Evolutionary conservation across 176 grass and related monocot genomes (phyloP).

Genomic region (Tuctoria greenei): DNA sequence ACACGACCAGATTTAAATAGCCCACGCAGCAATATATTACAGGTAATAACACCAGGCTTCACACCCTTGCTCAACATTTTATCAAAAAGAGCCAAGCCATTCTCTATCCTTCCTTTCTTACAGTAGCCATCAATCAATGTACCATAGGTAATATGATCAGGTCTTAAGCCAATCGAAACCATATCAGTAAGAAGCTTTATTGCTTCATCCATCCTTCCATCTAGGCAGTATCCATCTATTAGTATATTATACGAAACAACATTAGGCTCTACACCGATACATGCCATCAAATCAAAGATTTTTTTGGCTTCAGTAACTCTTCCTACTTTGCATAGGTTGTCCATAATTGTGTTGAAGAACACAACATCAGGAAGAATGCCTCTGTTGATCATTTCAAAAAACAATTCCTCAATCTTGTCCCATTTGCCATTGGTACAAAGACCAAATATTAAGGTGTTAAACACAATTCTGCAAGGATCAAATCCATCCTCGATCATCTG

Average conservation of each 20-base stretch:
- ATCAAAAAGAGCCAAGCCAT: background rate
- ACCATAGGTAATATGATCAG: background rate
- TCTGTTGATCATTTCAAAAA: constrained; percentile 18
- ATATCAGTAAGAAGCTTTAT: background rate
- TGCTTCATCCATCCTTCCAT: background rate
- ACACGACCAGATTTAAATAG: background rate
- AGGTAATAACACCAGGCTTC: background rate
- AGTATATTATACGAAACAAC: constrained; percentile 22
- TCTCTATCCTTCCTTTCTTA: background rate
- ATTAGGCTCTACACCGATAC: constrained; percentile 2
- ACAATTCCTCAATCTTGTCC: constrained; percentile 21
- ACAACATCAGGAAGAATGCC: constrained; percentile 21
- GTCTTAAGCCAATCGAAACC: background rate
- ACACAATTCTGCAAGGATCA: background rate
- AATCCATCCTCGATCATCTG: background rate
- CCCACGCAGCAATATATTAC: background rate
- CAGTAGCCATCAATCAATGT: background rate
- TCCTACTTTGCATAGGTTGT: constrained; percentile 18
- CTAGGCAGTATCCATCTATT: background rate
- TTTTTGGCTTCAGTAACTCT: background rate
- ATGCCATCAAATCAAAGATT: background rate
- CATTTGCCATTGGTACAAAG: constrained; percentile 4
- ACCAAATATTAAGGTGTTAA: background rate
- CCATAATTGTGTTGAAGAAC: background rate
- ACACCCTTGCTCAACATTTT: background rate